Evolutionary conservation across 345 rosid species (phyloP).

Genomic region (Sonneratia caseolaris): DNA sequence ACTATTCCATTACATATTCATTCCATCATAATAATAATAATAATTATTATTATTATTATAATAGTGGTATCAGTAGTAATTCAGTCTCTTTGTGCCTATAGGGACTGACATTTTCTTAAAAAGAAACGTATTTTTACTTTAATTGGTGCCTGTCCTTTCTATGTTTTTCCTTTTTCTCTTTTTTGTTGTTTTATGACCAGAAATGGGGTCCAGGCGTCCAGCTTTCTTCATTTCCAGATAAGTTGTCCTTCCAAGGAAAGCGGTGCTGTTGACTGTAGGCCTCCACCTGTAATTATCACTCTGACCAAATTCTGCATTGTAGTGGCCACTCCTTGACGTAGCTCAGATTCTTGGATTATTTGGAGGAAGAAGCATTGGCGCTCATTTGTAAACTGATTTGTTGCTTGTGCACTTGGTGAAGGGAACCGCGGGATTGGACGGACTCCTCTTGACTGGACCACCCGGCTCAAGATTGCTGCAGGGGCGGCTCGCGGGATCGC

Average conservation of each 20-base stretch:
- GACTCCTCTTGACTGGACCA: constrained; percentile 81
- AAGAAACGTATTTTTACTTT: neutral
- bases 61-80: too few relatives aligned
- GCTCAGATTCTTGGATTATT: neutral
- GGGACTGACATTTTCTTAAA: too few relatives aligned
- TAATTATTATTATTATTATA: too few relatives aligned
- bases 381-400: neutral
- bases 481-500: constrained; percentile 79
- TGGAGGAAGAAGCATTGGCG: neutral
- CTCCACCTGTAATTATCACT: neutral
- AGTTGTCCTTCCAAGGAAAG: neutral
- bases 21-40: too few relatives aligned
- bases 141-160: neutral
- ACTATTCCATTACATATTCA: too few relatives aligned
- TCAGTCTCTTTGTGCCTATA: too few relatives aligned
- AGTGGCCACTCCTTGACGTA: neutral
- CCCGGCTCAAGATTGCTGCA: constrained; percentile 66
- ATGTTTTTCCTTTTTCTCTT: neutral
- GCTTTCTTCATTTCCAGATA: neutral
- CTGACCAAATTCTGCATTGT: neutral
- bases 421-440: constrained; percentile 94
- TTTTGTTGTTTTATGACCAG: neutral
- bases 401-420: constrained; percentile 1
- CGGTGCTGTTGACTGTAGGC: neutral
- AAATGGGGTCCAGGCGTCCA: neutral